A percentile compares a stretch with the other conserved stretches of the same genome.
phyloP scores from a whole-genome alignment of 495 filamentous ascomycete genomes.

The Penicillium angulare region DNA sequence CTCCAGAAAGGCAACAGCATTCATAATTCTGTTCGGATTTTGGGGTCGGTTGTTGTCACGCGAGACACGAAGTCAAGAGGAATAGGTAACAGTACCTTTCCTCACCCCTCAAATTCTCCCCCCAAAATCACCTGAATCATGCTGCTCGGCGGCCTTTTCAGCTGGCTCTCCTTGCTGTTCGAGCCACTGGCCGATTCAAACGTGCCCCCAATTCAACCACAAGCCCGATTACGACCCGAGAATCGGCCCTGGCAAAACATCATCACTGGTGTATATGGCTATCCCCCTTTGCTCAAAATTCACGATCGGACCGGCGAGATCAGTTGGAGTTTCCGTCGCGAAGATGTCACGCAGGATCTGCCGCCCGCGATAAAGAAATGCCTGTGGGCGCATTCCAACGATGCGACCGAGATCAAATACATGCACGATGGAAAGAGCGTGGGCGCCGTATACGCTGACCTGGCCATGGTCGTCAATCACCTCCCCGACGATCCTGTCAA shows the following conservation, averaged over 20 bases:
- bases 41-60: too few relatives aligned
- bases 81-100: too few relatives aligned
- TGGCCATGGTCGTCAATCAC: slow-evolving; percentile 27
- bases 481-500: slow-evolving; percentile 22
- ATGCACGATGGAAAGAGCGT: slow-evolving; percentile 21
- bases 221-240: slow-evolving; percentile 19
- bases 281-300: slow-evolving; percentile 22
- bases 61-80: too few relatives aligned
- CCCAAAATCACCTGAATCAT: slow-evolving; percentile 8
- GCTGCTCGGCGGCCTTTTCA: slow-evolving; percentile 13
- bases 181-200: slow-evolving; percentile 17
- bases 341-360: slow-evolving; percentile 22
- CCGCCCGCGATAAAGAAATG: slow-evolving; percentile 15
- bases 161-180: slow-evolving; percentile 18
- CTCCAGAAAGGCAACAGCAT: not conserved
- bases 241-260: slow-evolving; percentile 24
- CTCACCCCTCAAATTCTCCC: too few relatives aligned
- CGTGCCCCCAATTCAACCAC: slow-evolving; percentile 20
- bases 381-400: slow-evolving; percentile 23
- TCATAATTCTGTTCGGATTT: not conserved
- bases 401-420: slow-evolving; percentile 32
- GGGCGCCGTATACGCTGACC: slow-evolving; percentile 24
- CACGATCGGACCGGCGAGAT: slow-evolving; percentile 23
- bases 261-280: slow-evolving; percentile 28
- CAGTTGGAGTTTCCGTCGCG: slow-evolving; percentile 26